These are phyloP conservation scores for Polyporus tsugae DNA, from an alignment of 1,284 basidiomycete genomes.

Conservation along the genomic window DNA sequence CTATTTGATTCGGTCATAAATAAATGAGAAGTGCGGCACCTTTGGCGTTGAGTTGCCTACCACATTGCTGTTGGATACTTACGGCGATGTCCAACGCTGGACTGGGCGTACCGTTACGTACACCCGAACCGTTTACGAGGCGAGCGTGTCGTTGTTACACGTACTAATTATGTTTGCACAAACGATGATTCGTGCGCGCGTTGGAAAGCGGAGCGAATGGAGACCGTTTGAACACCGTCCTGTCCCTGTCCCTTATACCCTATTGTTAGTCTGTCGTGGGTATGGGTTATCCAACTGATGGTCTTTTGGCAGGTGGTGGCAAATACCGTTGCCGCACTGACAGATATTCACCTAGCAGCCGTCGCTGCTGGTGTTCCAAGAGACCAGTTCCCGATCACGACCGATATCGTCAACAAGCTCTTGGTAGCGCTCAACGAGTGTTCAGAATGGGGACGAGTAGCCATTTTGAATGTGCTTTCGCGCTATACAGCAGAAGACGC, in stretches of 20 bases:
- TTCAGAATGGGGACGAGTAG: conserved; percentile 98
- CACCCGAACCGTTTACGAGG: neutral
- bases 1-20: neutral
- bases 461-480: conserved; percentile 87
- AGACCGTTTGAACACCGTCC: neutral
- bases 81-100: neutral
- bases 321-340: conserved; percentile 92
- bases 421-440: conserved; percentile 97
- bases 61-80: too few species aligned
- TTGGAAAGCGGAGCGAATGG: neutral
- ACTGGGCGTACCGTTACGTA: neutral
- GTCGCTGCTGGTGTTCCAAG: conserved; percentile 63
- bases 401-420: conserved; percentile 86
- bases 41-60: too few species aligned
- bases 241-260: neutral
- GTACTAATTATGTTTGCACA: neutral
- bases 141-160: neutral
- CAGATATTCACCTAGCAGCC: conserved; percentile 87
- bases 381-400: conserved; percentile 85
- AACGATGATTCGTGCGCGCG: too few species aligned
- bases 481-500: conserved; percentile 87
- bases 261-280: neutral
- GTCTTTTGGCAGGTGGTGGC: conserved; percentile 81
- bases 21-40: too few species aligned
- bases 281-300: neutral